A percentile compares a stretch with the other conserved stretches of the same genome.
Conservation (phyloP, 2,329 filamentous ascomycete genomes). For the Phaeosphaeria sp. region DNA sequence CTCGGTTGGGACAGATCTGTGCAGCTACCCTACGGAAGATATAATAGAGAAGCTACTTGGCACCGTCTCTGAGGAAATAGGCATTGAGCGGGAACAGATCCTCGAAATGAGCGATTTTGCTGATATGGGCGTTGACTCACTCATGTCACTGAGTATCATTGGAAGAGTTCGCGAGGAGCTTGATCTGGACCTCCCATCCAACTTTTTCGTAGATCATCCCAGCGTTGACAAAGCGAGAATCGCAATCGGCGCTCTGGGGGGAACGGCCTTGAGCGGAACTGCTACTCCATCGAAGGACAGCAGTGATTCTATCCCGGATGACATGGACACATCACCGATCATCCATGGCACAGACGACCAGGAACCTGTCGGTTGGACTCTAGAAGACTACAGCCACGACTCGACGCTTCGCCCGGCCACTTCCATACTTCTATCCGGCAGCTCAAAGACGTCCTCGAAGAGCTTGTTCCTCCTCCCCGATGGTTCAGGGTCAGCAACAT, state of each 20-base stretch:
- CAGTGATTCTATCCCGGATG: background rate
- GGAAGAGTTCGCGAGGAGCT: constrained; percentile 30
- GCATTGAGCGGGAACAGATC: constrained; percentile 1
- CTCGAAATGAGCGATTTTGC: constrained; percentile 16
- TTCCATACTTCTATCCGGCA: constrained; percentile 47
- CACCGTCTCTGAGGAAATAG: background rate
- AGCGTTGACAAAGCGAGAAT: background rate
- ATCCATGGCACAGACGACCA: background rate
- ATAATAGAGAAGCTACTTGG: background rate
- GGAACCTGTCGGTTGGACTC: background rate
- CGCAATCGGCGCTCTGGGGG: background rate
- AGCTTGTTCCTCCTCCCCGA: constrained; percentile 57
- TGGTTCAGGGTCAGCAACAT: constrained; percentile 55
- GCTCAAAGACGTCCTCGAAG: constrained; percentile 36
- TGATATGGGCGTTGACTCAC: constrained; percentile 24
- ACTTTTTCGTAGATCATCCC: background rate
- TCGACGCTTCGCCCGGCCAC: background rate
- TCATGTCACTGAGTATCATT: constrained; percentile 27
- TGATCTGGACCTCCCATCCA: constrained; percentile 15
- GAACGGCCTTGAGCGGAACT: background rate
- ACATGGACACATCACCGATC: constrained; percentile 2
- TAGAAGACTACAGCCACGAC: no score
- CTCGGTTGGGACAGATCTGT: no score
- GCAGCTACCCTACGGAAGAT: constrained; percentile 2
- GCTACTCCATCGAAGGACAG: no score